phyloP scores from a whole-genome alignment of 73 alveolate species.

The Tetrahymena thermophila region DNA sequence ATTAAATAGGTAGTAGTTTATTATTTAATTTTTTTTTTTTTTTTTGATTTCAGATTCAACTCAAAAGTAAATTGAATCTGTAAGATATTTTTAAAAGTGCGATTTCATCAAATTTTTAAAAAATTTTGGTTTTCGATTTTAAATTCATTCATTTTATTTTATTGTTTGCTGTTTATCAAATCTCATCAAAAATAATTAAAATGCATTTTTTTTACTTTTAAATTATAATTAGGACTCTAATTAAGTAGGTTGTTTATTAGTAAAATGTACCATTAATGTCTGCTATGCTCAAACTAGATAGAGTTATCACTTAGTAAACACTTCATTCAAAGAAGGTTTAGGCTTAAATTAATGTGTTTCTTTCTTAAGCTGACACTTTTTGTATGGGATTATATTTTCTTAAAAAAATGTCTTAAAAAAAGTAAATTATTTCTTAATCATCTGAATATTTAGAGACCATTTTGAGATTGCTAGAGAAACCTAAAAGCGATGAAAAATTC shows the following conservation, averaged over 20 bases:
- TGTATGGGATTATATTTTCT: background rate
- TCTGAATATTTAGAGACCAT: background rate
- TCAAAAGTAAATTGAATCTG: background rate
- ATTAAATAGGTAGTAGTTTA: background rate
- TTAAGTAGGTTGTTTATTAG: background rate
- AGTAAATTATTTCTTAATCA: background rate
- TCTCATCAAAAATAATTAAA: too few species aligned
- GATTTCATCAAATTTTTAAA: too few species aligned
- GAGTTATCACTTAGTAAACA: background rate
- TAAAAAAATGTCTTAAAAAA: background rate
- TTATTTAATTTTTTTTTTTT: background rate
- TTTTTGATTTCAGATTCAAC: background rate
- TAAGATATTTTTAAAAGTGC: background rate
- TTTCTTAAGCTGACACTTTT: background rate
- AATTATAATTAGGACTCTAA: background rate
- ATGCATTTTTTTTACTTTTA: too few species aligned
- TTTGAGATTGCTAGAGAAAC: background rate
- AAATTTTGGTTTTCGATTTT: too few species aligned
- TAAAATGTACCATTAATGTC: background rate
- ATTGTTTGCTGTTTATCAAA: too few species aligned
- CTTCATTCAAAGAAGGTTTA: background rate
- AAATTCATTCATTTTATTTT: too few species aligned
- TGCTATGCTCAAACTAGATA: background rate
- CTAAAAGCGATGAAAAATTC: background rate
- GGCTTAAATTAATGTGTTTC: background rate